A percentile compares a stretch with the other conserved stretches of the same genome.
Evolutionary conservation across 495 filamentous ascomycete genomes (phyloP).

Genomic region (Penicillium atrosanguineum): DNA sequence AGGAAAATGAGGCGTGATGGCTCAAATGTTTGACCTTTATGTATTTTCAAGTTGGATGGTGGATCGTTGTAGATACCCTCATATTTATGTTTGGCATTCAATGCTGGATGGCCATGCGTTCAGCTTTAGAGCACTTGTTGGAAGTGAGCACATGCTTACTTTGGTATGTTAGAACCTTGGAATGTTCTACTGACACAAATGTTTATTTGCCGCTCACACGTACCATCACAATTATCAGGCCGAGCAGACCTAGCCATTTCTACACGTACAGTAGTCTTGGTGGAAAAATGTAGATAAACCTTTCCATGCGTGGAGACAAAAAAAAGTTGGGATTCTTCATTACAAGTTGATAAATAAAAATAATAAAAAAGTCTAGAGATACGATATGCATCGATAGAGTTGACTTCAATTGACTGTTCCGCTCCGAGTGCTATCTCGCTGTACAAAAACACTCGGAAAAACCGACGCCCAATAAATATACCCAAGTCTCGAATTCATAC

Average conservation of each 20-base stretch:
- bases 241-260: too few relatives aligned
- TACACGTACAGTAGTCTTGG: not conserved
- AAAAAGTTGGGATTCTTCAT: too few relatives aligned
- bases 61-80: slow-evolving; percentile 18
- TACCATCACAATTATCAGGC: not conserved
- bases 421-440: slow-evolving; percentile 24
- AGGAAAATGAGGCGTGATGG: slow-evolving; percentile 19
- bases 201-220: not conserved
- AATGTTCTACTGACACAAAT: too few relatives aligned
- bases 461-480: slow-evolving; percentile 18
- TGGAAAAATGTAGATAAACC: too few relatives aligned
- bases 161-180: too few relatives aligned
- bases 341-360: too few relatives aligned
- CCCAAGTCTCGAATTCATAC: slow-evolving; percentile 18
- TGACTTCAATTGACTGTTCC: slow-evolving; percentile 18
- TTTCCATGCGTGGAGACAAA: too few relatives aligned
- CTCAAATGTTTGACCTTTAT: not conserved
- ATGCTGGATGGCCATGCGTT: too few relatives aligned
- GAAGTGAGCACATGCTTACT: too few relatives aligned
- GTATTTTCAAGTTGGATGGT: not conserved
- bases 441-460: slow-evolving; percentile 20
- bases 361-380: not conserved
- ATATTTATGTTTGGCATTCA: not conserved
- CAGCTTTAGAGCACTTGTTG: too few relatives aligned
- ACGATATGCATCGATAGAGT: not conserved